Evolutionary conservation across 202 grass and related monocot species (phyloP), one percentile per base, ranked within the genome.

Genomic region (Zizania palustris): DNA sequence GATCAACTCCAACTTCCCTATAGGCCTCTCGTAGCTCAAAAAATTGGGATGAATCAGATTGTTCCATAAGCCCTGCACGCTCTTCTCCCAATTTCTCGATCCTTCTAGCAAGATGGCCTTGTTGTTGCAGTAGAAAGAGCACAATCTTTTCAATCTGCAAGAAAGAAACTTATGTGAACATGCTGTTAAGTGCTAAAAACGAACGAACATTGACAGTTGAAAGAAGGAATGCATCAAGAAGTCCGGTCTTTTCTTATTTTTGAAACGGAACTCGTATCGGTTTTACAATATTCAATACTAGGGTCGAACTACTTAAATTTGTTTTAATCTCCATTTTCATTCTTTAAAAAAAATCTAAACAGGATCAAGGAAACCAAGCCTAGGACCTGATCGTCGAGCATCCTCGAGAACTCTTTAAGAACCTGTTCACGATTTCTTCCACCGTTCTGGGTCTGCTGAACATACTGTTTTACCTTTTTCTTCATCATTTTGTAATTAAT

Each of bases 401-500:
- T 72, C 79, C 80, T 88, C 75, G 94, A 92, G 74, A 97, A 97
- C 85, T 97, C 94, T 67, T 94, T 94, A 66, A 94, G 83, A 74
- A 97, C 80, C 75, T 88, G 80, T 43, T 88, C 76, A 43, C 58
- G 86, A 55, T 90, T 76, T 88, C 80, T 87, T 76, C 82, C 89
- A 49, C 73, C 73, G 63, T 36, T 73, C 73, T 87, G 85, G 7
- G 83, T 94, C 71, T 93, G 94, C 73, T 94, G 94, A 42, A 86
- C 83, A 72, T 92, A 97, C 63, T 90, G 91, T 54, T 97, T 97
- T 71, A 97, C 76, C 72, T 92, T 94, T 85, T 97, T 97, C 94
- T 94, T 97, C 95, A 94, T 97, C 86, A 94, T 90, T 81, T 97
- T 97, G 77, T 97, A 97, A 67, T 94, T 90, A 43, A 97, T 93